These are phyloP conservation scores for Cyphellophora europaea DNA, from an alignment of 2,329 filamentous ascomycete species.

Conservation along the genomic window DNA sequence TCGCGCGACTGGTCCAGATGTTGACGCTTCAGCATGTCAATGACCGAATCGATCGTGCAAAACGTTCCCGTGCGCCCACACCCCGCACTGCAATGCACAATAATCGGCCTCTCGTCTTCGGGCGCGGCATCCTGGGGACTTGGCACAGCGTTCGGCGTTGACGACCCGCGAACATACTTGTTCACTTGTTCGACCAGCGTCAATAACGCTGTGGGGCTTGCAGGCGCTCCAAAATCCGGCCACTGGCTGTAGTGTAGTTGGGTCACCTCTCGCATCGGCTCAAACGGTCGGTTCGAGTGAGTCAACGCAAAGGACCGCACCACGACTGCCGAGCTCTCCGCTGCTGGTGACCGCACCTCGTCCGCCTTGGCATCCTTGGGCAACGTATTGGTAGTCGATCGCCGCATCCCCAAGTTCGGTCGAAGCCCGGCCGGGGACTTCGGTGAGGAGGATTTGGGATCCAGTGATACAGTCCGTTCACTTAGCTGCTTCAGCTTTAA, in stretches of 20 bases:
- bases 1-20: conserved; percentile 27
- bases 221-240: conserved; percentile 93
- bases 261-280: conserved; percentile 81
- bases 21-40: conserved; percentile 94
- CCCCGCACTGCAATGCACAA: conserved; percentile 93
- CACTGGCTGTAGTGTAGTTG: conserved; percentile 93
- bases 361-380: conserved; percentile 7
- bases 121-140: conserved; percentile 52
- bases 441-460: conserved; percentile 39
- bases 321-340: conserved; percentile 64
- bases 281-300: conserved; percentile 68
- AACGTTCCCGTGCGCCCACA: conserved; percentile 95
- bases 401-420: conserved; percentile 26
- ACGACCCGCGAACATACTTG: conserved; percentile 43
- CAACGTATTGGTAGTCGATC: conserved; percentile 24
- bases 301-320: conserved; percentile 80
- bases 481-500: conserved; percentile 68
- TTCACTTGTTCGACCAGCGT: conserved; percentile 84
- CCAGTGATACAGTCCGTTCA: conserved; percentile 72
- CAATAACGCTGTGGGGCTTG: conserved; percentile 77
- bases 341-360: conserved; percentile 14
- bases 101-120: conserved; percentile 53
- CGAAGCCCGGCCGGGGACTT: conserved; percentile 28
- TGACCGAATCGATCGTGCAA: conserved; percentile 89
- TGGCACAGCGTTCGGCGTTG: conserved; percentile 25